Evolutionary conservation across 2,329 filamentous ascomycete genomes (phyloP), one percentile per base, ranked within the genome.

Genomic region (Truncatella angustata): DNA sequence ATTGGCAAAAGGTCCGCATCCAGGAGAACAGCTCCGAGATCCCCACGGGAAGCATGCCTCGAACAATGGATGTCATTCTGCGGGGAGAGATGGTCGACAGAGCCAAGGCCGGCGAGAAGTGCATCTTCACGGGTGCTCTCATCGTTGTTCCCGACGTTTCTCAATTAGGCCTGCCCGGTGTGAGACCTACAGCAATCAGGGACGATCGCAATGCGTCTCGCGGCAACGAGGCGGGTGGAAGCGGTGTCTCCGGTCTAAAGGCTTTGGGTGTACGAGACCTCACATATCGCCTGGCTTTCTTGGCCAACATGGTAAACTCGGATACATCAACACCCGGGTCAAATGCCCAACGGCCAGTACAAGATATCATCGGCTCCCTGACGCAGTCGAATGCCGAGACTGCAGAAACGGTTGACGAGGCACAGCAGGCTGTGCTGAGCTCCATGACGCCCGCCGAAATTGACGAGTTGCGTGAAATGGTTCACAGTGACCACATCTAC

Each of bases 21-120:
- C 94, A 99, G 72, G 94, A 99, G 71, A 99, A 97, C 74, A 96
- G 91, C 60, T 93, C 93, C 4, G 94, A 99, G 68, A 99, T 99
- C 34, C 94, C 94, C 0, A 99, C 94, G 0, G 94, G 94, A 50
- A 97, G 92, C 73, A 99, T 99, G 94, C 94, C 94, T 21, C 84
- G 94, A 54, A 99, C 94, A 3, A 94, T 99, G 84, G 94, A 99
- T 64, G 88, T 99, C 37, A 97, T 99, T 60, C 73, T 99, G 30
- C 87, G 94, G 55, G 94, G 94, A 64, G 94, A 99, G 69, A 97
- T 99, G 75, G 94, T 99, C 23, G 94, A 99, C 64, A 86, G 94
- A 48, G 92, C 93, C 49, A 97, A 97, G 75, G 94, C 94, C 45
- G 94, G 94, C 58, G 94, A 99, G 72, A 97, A 96, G 72, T 99